phyloP scores from a whole-genome alignment of 768 basidiomycete genomes.

The Paxillus rubicundulus region DNA sequence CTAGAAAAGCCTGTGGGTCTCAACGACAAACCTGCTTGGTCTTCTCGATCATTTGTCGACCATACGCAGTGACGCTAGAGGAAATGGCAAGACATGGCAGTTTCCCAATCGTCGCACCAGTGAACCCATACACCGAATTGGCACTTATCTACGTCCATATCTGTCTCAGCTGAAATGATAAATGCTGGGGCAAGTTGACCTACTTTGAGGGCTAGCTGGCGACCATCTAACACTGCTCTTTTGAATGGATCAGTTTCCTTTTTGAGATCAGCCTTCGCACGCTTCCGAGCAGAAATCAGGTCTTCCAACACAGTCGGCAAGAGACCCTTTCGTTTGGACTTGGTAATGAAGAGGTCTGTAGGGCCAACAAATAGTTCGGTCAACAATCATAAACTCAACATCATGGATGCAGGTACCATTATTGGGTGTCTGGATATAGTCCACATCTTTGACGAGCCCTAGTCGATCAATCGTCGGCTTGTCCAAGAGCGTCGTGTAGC shows the following conservation, averaged over 20 bases:
- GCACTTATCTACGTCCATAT: conserved; percentile 79
- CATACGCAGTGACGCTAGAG: conserved; percentile 92
- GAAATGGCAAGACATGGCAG: conserved; percentile 95
- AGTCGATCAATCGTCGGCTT: conserved; percentile 75
- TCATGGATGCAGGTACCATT: conserved; percentile 56
- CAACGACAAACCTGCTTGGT: conserved; percentile 70
- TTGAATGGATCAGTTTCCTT: conserved; percentile 97
- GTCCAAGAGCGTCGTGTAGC: conserved; percentile 95
- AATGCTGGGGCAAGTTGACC: not conserved
- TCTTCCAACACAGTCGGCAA: conserved; percentile 92
- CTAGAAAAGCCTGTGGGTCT: not conserved
- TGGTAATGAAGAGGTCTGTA: conserved; percentile 81
- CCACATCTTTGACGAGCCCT: conserved; percentile 73
- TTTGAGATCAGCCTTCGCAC: conserved; percentile 94
- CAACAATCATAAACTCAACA: not conserved
- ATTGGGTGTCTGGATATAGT: conserved; percentile 94
- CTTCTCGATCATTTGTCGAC: conserved; percentile 98
- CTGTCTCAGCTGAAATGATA: not conserved
- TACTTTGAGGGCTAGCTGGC: conserved; percentile 95
- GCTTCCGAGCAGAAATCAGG: conserved; percentile 88
- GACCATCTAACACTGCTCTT: conserved; percentile 94
- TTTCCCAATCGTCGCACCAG: conserved; percentile 96
- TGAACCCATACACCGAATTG: conserved; percentile 99
- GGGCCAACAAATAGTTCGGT: not conserved
- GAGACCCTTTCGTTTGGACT: conserved; percentile 77